A percentile compares a stretch with the other conserved stretches of the same genome.
Evolutionary conservation across 176 grass and related monocot genomes (phyloP).

Genomic region (Areca catechu): DNA sequence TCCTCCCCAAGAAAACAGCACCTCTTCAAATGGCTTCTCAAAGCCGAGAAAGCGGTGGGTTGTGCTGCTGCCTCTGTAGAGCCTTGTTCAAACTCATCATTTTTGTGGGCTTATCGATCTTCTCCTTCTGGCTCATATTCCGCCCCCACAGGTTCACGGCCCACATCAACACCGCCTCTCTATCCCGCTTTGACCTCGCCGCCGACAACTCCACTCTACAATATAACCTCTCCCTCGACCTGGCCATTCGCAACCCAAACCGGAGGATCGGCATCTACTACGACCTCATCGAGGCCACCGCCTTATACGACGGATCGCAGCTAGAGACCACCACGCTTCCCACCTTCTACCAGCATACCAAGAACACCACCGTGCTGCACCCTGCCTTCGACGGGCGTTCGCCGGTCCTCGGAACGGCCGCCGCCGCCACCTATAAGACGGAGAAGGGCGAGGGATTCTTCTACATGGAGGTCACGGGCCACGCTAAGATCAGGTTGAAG

Average conservation of each 20-base stretch:
- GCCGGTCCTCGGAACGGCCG: too few species aligned
- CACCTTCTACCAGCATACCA: slow-evolving; percentile 59
- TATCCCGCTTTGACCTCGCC: neutral
- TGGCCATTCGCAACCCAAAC: slow-evolving; percentile 41
- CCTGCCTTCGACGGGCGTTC: neutral
- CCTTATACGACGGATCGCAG: slow-evolving; percentile 55
- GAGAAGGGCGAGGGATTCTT: neutral
- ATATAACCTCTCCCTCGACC: slow-evolving; percentile 6
- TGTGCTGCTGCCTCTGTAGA: neutral
- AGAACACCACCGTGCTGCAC: slow-evolving; percentile 35
- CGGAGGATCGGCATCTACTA: slow-evolving; percentile 69
- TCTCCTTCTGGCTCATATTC: neutral
- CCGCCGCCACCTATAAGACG: neutral
- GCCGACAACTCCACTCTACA: neutral
- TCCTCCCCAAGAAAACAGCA: too few species aligned
- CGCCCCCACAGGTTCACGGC: neutral
- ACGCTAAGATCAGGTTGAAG: neutral
- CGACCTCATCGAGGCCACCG: slow-evolving; percentile 46
- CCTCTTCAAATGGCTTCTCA: too few species aligned
- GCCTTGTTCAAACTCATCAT: neutral
- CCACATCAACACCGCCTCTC: neutral
- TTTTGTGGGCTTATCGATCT: neutral
- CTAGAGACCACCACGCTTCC: slow-evolving; percentile 31
- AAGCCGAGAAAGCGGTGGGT: too few species aligned
- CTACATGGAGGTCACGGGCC: neutral